phyloP scores from a whole-genome alignment of 805 yeast species.

The Kazachstania kunashirensis region DNA sequence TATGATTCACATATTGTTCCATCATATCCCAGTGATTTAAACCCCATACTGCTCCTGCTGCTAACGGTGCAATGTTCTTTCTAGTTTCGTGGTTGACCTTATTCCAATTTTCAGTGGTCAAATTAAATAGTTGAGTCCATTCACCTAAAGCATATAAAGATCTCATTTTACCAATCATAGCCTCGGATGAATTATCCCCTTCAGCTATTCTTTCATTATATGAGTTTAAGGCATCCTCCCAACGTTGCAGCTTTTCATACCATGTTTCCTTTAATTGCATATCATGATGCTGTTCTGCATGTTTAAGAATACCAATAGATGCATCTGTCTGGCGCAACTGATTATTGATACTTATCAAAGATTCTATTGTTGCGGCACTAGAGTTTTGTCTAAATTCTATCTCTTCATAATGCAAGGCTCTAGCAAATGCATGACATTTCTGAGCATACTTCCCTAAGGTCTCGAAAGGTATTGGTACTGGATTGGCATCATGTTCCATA shows the following conservation, averaged over 20 bases:
- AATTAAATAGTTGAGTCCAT: slow-evolving; percentile 84
- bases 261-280: slow-evolving; percentile 91
- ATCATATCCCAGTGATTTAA: slow-evolving; percentile 93
- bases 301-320: slow-evolving; percentile 90
- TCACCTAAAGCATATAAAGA: slow-evolving; percentile 97
- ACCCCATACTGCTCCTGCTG: slow-evolving; percentile 99
- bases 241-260: slow-evolving; percentile 92
- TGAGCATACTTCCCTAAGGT: slow-evolving; percentile 89
- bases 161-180: slow-evolving; percentile 95
- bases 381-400: slow-evolving; percentile 91
- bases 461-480: slow-evolving; percentile 83
- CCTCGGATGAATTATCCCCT: slow-evolving; percentile 59
- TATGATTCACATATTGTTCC: slow-evolving; percentile 81
- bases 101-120: slow-evolving; percentile 83
- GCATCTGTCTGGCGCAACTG: slow-evolving; percentile 96
- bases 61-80: slow-evolving; percentile 86
- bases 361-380: slow-evolving; percentile 81
- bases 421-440: slow-evolving; percentile 94
- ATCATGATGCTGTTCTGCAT: slow-evolving; percentile 85
- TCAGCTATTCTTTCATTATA: slow-evolving; percentile 66
- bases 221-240: slow-evolving; percentile 96
- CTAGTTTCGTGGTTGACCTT: slow-evolving; percentile 60
- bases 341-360: slow-evolving; percentile 84
- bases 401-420: slow-evolving; percentile 92
- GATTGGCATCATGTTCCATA: slow-evolving; percentile 95